Base-by-base conservation (phyloP, 371 early-diverging fungal species). In the Mortierella sp. region DNA sequence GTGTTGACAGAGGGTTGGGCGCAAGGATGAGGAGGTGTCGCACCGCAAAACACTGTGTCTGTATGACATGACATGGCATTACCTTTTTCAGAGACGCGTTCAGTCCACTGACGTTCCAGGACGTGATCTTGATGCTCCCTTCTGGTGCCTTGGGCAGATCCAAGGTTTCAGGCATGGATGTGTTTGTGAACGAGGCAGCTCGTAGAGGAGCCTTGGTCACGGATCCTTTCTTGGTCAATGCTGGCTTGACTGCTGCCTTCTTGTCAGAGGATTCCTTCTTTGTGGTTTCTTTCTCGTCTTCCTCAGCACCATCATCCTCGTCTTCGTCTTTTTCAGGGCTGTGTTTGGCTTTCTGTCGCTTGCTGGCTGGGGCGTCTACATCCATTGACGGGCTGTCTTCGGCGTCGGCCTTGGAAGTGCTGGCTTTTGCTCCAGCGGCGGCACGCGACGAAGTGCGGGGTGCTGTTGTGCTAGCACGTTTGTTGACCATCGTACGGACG, bases 61-160 rank as follows among this genome's bases (percentile, higher is more conserved):
- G 4, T 34, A 43, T 3, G 39, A 14, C 7, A 14, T 9, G 39
- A 39, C 9, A 39, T 9, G 7, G 7, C n/a, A 6, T 47, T 60
- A 79, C 88, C 81, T 96, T 96, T 51, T 93, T 93, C 47, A 92
- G 61, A 27, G 91, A 80, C 0, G 95, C 88, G 13, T 83, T 81
- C 22, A 95, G 63, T 12, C 91, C 86, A 54, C 88, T 88, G 25
- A 96, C 93, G 64, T 96, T 96, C 80, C 86, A 96, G 16, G 94
- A 88, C 10, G 87, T 88, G 29, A 96, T 73, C 63, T 94, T 96
- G 67, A 89, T 60, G 14, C 85, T 74, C 22, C 82, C 88, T 13
- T 80, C 77, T 1, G 82, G 85, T 3, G 80, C 53, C 9, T 85
- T 78, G 40, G 71, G 73, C 54, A 85, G 86, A 22, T 59, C 58